Conservation (phyloP, 1,284 basidiomycete genomes). For the Apiotrichum porosum region DNA sequence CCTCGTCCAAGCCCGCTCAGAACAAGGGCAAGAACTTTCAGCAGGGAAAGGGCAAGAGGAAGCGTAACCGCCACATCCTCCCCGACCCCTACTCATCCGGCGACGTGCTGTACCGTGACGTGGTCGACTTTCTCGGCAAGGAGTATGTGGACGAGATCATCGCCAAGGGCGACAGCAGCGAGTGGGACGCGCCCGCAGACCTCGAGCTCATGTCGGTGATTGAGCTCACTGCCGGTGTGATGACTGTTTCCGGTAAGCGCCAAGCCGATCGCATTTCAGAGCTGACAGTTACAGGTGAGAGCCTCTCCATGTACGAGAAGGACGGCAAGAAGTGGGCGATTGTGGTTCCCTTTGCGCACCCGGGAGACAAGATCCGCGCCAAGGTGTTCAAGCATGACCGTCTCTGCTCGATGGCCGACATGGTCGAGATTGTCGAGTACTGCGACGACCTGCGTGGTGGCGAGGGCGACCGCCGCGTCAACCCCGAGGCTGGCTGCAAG, state of each 20-base stretch:
- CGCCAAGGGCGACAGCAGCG: conserved; percentile 55
- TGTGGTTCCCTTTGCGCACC: conserved; percentile 73
- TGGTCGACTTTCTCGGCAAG: conserved; percentile 62
- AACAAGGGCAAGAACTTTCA: conserved; percentile 1
- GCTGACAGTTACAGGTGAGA: conserved; percentile 20
- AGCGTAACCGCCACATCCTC: conserved; percentile 35
- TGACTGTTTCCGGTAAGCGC: conserved; percentile 28
- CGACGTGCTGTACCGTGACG: conserved; percentile 70
- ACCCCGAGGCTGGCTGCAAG: conserved; percentile 57
- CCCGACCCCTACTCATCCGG: conserved; percentile 66
- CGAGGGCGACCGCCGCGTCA: conserved; percentile 42
- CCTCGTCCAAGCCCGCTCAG: not conserved
- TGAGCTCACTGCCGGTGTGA: conserved; percentile 57
- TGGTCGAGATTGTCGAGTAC: conserved; percentile 64
- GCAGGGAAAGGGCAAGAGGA: conserved; percentile 21
- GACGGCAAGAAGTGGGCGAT: conserved; percentile 62
- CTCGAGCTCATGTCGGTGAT: conserved; percentile 59
- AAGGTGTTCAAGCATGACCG: conserved; percentile 61
- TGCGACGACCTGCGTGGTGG: conserved; percentile 64
- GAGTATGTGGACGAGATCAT: conserved; percentile 57
- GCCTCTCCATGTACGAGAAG: conserved; percentile 21
- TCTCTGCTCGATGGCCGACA: conserved; percentile 69
- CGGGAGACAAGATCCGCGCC: conserved; percentile 69
- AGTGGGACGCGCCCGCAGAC: conserved; percentile 52
- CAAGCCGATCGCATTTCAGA: not conserved